Percentiles rank a stretch among this genome's conserved stretches.
Evolutionary conservation across 2,329 filamentous ascomycete genomes (phyloP).

Genomic region (Beauveria bassiana): DNA sequence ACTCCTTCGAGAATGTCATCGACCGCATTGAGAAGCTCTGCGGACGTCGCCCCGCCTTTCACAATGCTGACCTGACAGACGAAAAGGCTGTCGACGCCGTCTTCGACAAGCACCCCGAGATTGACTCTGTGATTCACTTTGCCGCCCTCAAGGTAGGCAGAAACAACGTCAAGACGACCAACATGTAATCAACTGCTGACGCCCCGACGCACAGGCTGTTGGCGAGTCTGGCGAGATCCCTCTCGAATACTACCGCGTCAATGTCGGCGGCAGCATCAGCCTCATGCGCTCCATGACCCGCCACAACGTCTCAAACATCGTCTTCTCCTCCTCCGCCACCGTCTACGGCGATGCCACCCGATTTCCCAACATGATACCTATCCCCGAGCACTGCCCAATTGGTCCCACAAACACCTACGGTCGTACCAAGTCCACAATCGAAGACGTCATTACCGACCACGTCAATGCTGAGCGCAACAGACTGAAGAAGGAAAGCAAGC

Average conservation of each 20-base stretch:
- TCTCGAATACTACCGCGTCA: constrained; percentile 95
- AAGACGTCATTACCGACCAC: constrained; percentile 85
- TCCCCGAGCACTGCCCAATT: constrained; percentile 92
- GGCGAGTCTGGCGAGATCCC: constrained; percentile 92
- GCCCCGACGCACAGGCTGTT: constrained; percentile 57
- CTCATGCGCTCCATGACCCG: constrained; percentile 81
- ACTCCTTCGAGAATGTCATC: constrained; percentile 83
- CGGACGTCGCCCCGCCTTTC: constrained; percentile 79
- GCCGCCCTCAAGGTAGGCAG: constrained; percentile 79
- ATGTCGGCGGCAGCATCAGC: constrained; percentile 84
- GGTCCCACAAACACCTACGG: constrained; percentile 97
- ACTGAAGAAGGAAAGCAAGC: constrained; percentile 69
- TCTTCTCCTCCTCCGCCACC: constrained; percentile 96
- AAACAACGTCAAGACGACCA: not conserved
- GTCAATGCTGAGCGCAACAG: constrained; percentile 82
- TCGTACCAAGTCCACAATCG: constrained; percentile 88
- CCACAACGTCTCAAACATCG: constrained; percentile 90
- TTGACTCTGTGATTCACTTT: constrained; percentile 98
- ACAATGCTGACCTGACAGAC: constrained; percentile 82
- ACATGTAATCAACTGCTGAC: not conserved
- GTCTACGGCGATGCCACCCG: constrained; percentile 97
- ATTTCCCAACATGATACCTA: constrained; percentile 97
- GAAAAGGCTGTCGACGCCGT: constrained; percentile 76
- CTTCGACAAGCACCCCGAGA: constrained; percentile 81
- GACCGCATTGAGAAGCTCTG: constrained; percentile 92